Conservation (phyloP, 2,329 filamentous ascomycete genomes). For the Cytospora chrysosperma region DNA sequence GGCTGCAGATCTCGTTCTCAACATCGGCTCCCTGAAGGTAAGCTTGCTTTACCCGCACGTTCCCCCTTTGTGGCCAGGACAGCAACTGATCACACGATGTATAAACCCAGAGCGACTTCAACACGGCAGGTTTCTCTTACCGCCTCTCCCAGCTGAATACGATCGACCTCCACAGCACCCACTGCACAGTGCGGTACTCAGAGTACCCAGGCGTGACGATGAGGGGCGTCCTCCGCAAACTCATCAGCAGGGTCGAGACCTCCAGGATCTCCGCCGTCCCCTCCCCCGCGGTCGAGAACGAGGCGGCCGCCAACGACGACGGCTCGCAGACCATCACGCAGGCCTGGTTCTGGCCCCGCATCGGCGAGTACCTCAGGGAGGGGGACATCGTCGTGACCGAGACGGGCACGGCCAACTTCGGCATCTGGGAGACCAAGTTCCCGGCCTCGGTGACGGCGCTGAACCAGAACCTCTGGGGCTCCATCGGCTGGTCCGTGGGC, state of each 20-base stretch:
- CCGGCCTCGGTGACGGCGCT: constrained; percentile 75
- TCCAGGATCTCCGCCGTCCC: constrained; percentile 55
- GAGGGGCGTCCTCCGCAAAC: constrained; percentile 72
- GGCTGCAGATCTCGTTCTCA: constrained; percentile 67
- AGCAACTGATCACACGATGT: background rate
- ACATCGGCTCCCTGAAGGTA: constrained; percentile 62
- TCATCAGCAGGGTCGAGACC: constrained; percentile 60
- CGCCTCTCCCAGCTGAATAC: constrained; percentile 72
- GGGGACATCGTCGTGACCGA: constrained; percentile 82
- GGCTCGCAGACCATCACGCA: constrained; percentile 57
- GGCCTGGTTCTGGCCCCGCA: constrained; percentile 73
- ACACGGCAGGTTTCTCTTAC: constrained; percentile 81
- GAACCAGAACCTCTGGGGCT: constrained; percentile 74
- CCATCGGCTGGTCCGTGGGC: constrained; percentile 61
- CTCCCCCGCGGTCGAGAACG: constrained; percentile 54
- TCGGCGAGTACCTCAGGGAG: constrained; percentile 69
- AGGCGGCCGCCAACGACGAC: constrained; percentile 43
- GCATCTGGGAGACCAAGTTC: constrained; percentile 82
- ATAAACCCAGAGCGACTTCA: constrained; percentile 65
- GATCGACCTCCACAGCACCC: constrained; percentile 77
- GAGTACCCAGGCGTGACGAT: constrained; percentile 77
- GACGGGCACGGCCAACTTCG: constrained; percentile 85
- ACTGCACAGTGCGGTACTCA: constrained; percentile 72
- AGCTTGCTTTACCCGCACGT: background rate
- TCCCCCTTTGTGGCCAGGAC: background rate